Base-by-base conservation (phyloP, 148 eudicot species). In the Nepenthes gracilis region DNA sequence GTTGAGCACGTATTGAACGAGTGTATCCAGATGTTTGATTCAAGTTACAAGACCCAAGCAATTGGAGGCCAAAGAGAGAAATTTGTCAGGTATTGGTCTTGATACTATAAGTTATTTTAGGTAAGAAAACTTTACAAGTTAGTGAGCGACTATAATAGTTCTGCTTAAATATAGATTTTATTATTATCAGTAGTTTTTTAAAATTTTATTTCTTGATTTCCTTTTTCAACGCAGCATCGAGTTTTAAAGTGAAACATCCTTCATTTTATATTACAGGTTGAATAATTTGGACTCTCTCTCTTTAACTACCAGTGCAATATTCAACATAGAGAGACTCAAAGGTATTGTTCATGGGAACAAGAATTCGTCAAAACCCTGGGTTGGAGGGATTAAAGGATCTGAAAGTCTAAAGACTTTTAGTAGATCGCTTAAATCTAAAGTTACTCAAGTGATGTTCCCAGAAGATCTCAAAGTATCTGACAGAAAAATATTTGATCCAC, bases 381-480 rank as follows among this genome's bases (percentile, higher is more conserved):
- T 55, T 32, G 58, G 63, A 4, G 51, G 80, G 59, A 74, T 72
- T 52, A 80, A 66, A 71, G 76, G 79, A 61, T 75, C 85, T 2
- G 81, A 78, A 62, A 85, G 82, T 12, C 73, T 83, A 9, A 64
- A 52, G 63, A 83, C 71, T 33, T 35, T 83, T 43, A 82, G 88
- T 12, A 68, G 72, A 40, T 72, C 88, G 6, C 55, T 83, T 11
- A 81, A 58, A 67, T 58, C 77, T 36, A 79, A 75, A 48, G 81
- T 83, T 33, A 69, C 72, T 45, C 54, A 68, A 36, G 83, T 78
- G 61, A 82, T 76, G 23, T 76, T 83, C 56, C 88, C 88, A 47
- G 88, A 83, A 70, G 88, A 83, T 59, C 81, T 83, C 12, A 73
- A 64, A 62, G 83, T 76, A 61, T 75, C 85, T 6, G 74, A 78